Evolutionary conservation across 192 early-diverging fungal genomes (phyloP).

Genomic region (Podochytrium sp.): DNA sequence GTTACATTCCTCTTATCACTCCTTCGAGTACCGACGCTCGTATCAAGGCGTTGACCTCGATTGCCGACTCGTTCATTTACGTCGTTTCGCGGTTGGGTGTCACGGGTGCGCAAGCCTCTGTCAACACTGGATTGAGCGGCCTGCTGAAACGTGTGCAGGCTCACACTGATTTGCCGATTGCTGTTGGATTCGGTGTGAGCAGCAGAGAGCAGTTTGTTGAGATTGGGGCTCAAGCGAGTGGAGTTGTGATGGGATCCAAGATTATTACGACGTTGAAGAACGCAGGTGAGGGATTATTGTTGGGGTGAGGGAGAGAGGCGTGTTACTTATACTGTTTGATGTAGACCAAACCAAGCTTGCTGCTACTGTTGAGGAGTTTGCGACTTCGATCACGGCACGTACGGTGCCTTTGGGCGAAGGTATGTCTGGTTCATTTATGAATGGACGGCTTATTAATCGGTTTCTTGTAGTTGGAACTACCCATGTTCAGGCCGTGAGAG

Average conservation of each 20-base stretch:
- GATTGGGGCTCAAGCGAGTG: slow-evolving; percentile 88
- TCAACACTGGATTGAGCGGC: slow-evolving; percentile 70
- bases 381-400: slow-evolving; percentile 57
- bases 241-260: slow-evolving; percentile 94
- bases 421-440: background rate
- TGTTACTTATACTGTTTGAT: background rate
- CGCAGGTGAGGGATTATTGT: slow-evolving; percentile 32
- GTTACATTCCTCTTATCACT: slow-evolving; percentile 89
- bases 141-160: slow-evolving; percentile 80
- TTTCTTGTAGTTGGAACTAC: background rate
- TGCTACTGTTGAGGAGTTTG: slow-evolving; percentile 53
- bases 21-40: slow-evolving; percentile 89
- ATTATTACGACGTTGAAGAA: slow-evolving; percentile 82
- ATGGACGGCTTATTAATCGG: background rate
- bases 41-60: slow-evolving; percentile 73
- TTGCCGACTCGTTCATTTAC: slow-evolving; percentile 95
- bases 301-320: background rate
- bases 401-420: slow-evolving; percentile 19
- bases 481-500: background rate
- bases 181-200: slow-evolving; percentile 97
- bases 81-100: slow-evolving; percentile 93
- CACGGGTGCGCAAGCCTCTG: slow-evolving; percentile 77
- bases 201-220: slow-evolving; percentile 84
- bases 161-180: slow-evolving; percentile 81
- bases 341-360: slow-evolving; percentile 48